Base-by-base conservation (phyloP, 208 protist genomes). In the Wallacemonas sp. region DNA sequence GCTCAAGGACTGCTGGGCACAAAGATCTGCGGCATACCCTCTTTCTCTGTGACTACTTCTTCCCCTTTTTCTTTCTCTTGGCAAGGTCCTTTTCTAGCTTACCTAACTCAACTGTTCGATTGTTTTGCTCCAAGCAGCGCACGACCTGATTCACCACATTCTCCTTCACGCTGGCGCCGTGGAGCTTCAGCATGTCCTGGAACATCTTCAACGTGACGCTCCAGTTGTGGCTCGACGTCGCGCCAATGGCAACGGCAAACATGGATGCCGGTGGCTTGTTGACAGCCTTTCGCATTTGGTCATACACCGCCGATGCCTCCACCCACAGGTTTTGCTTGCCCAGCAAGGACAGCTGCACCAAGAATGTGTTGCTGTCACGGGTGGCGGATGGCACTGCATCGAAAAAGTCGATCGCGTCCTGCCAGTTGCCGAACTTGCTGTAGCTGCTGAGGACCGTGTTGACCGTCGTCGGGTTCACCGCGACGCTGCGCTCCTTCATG, bases 401-500 rank as follows among this genome's bases (percentile, higher is more conserved):
- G 50, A 88, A 94, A 57, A 96, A 86, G 16, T 70, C 57, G 57
- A 94, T 36, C 4, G 84, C 72, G 48, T 93, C 83, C 64, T 89
- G 28, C 75, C 77, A 87, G 48, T 67, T 42, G 1, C 61, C 26
- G 16, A 79, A 81, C 62, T 81, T 81, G 61, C 87, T 83, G 20
- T 91, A 66, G 54, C 77, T 84, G 66, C 85, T 92, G 8, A 96
- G 76, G 5, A 94, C 57, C 4, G 88, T 91, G 70, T 96, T 96
- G 42, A 82, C 73, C 4, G 91, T 92, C 0, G 91, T 96, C 10
- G 85, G 22, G 57, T 96, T 96, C 2, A 71, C 61, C 3, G 33
- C 32, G 14, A 96, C 77, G 14, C 45, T 67, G 16, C 70, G 68
- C 59, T 67, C 61, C 28, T 62, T 57, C 91, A 96, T 96, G 0